Conservation (phyloP, 805 yeast species). For the Lachancea sp. region DNA sequence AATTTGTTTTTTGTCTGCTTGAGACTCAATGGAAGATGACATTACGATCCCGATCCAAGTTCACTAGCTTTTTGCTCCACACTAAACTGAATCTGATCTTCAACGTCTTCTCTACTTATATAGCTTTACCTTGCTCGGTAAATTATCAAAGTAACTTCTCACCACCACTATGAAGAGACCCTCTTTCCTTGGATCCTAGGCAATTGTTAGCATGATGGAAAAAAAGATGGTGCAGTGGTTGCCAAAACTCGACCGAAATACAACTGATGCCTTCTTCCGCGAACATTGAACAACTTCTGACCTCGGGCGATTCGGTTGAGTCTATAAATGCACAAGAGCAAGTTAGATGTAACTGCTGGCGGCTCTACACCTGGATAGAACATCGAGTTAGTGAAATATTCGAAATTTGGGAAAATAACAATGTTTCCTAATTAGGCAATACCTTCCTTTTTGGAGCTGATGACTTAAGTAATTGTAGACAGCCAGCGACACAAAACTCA, state of each 20-base stretch:
- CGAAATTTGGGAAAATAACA: background rate
- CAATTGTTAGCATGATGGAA: slow-evolving; percentile 1
- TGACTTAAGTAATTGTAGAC: background rate
- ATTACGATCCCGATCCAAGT: too few relatives aligned
- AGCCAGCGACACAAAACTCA: background rate
- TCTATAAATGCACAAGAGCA: background rate
- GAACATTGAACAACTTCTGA: too few relatives aligned
- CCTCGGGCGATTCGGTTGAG: too few relatives aligned
- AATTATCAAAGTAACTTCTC: background rate
- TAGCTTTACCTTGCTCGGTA: background rate
- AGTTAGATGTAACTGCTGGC: background rate
- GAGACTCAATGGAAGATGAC: slow-evolving; percentile 3
- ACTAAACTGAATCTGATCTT: background rate
- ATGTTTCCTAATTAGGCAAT: background rate
- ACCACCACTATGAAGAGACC: background rate
- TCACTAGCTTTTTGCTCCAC: too few relatives aligned
- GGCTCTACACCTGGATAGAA: too few relatives aligned
- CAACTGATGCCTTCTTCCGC: too few relatives aligned
- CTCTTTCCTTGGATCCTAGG: background rate
- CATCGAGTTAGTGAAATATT: background rate
- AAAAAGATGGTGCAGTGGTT: background rate
- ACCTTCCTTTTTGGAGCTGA: background rate
- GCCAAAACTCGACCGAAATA: slow-evolving; percentile 6
- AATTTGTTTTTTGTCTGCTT: background rate
- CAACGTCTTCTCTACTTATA: background rate